These are phyloP conservation scores for Spongispora temasekensis DNA, from an alignment of 1,284 basidiomycete genomes.

Conservation along the genomic window DNA sequence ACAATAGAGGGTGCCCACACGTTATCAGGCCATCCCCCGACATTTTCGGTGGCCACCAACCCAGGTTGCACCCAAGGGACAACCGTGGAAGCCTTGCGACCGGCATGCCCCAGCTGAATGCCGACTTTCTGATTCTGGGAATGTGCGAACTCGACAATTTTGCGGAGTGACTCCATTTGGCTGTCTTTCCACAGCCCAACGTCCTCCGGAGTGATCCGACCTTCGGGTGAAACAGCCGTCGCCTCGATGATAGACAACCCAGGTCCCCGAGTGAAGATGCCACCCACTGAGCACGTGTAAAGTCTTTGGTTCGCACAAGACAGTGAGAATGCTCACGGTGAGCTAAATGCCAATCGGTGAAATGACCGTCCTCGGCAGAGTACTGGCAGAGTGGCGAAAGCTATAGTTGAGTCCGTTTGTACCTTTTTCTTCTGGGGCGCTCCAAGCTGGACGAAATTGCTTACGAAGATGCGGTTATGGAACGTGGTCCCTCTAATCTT, in stretches of 20 bases:
- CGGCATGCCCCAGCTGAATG: constrained; percentile 82
- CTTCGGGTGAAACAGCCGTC: constrained; percentile 63
- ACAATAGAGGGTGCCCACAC: constrained; percentile 59
- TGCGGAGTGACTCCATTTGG: constrained; percentile 67
- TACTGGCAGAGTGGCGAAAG: constrained; percentile 65
- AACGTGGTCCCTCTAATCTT: constrained; percentile 65
- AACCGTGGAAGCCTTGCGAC: constrained; percentile 65
- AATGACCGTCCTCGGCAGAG: constrained; percentile 56
- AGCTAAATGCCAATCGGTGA: constrained; percentile 54
- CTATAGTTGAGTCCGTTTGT: constrained; percentile 27
- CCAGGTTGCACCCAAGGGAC: constrained; percentile 57
- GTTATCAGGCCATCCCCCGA: constrained; percentile 73
- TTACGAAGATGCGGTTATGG: constrained; percentile 70
- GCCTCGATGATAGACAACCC: constrained; percentile 61
- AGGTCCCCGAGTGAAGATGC: constrained; percentile 50
- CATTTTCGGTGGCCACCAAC: constrained; percentile 44
- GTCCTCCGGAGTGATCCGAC: constrained; percentile 51
- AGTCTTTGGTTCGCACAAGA: background rate
- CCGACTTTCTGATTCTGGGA: constrained; percentile 70
- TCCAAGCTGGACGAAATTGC: constrained; percentile 16
- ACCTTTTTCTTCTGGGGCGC: background rate
- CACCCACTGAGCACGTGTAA: constrained; percentile 38
- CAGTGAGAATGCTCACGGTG: constrained; percentile 38
- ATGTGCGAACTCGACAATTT: constrained; percentile 78
- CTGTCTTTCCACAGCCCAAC: constrained; percentile 75